Base-by-base conservation (phyloP, 1,284 basidiomycete genomes). In the Marasmius oreades region DNA sequence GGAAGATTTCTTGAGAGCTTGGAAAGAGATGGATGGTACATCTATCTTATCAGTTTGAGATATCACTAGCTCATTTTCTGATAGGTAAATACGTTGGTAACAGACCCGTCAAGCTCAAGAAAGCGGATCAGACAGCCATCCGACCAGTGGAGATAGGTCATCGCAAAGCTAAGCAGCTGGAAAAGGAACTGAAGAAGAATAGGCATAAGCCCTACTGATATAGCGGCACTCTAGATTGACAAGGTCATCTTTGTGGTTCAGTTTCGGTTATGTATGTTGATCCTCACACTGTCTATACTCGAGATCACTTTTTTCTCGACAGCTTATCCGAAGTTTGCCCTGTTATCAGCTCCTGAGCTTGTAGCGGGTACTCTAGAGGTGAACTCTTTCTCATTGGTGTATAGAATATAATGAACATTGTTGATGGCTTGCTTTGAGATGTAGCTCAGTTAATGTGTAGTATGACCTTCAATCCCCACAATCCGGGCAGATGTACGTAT, bases 21-120 rank as follows among this genome's bases (percentile, higher is more conserved):
- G 97, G 97, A 99, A 99, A 70, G 94, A 99, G 72, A 98, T 98
- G 94, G 93, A 99, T 71, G 96, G 95, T 90, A 65, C 55, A 88
- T 68, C 14, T 14, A 34, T 39, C 24, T 6, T 16, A 24, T 50
- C 42, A 11, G 36, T 22, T 18, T 31, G 39, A 59, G 39, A 53
- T 45, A 51, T 24, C 44, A 42, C 62, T 6, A 55, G 57, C 36
- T 50, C 11, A 58, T 46, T 1, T 59, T 20, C 6, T n/a, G 12
- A 11, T 62, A 95, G 94, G 94, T 62, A 97, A 98, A 77, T 98
- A 98, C 71, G 94, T 98, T 53, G 95, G 95, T 39, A 97, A 96
- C 68, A 82, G 95, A 59, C 95, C 95, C 20, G 86, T 98, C 62
- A 93, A 92, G 66, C 80, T 98, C 58, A 92, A 89, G 75, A 94